A percentile compares a stretch with the other conserved stretches of the same genome.
phyloP scores from a whole-genome alignment of 2,329 filamentous ascomycete genomes.

The Epichloe aotearoae region DNA sequence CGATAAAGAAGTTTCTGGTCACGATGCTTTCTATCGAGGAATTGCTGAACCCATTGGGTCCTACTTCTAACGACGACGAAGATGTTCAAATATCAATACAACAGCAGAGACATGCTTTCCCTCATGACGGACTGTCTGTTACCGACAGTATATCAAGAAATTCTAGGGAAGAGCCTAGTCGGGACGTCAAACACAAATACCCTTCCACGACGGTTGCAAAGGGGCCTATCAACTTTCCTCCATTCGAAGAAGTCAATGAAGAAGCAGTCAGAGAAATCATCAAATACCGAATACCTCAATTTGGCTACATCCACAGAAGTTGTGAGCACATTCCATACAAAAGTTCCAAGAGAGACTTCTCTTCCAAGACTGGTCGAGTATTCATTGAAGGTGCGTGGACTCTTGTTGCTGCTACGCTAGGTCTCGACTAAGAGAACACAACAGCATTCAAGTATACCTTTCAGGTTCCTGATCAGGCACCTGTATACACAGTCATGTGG shows the following conservation, averaged over 20 bases:
- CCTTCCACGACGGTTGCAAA: neutral
- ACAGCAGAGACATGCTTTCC: neutral
- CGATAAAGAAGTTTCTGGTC: neutral
- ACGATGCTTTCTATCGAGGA: constrained; percentile 2
- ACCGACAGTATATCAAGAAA: neutral
- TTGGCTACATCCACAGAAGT: constrained; percentile 46
- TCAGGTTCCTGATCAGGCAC: constrained; percentile 51
- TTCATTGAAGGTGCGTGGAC: constrained; percentile 63
- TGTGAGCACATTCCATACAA: constrained; percentile 81
- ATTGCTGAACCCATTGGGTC: constrained; percentile 2
- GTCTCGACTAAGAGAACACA: neutral
- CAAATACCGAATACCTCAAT: constrained; percentile 53
- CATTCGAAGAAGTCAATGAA: constrained; percentile 54
- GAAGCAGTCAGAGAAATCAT: constrained; percentile 27
- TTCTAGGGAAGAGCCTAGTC: neutral
- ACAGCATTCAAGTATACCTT: constrained; percentile 79
- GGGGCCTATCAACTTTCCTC: constrained; percentile 47
- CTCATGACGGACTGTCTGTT: neutral
- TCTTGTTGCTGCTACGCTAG: neutral
- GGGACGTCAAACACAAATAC: neutral
- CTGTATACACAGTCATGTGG: constrained; percentile 75
- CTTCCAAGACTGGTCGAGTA: constrained; percentile 73
- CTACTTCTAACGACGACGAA: neutral
- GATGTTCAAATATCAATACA: neutral
- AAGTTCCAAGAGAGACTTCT: constrained; percentile 84